Percentiles rank a stretch among this genome's conserved stretches.
Conservation (phyloP, 768 basidiomycete genomes). For the Panellus pusillus region DNA sequence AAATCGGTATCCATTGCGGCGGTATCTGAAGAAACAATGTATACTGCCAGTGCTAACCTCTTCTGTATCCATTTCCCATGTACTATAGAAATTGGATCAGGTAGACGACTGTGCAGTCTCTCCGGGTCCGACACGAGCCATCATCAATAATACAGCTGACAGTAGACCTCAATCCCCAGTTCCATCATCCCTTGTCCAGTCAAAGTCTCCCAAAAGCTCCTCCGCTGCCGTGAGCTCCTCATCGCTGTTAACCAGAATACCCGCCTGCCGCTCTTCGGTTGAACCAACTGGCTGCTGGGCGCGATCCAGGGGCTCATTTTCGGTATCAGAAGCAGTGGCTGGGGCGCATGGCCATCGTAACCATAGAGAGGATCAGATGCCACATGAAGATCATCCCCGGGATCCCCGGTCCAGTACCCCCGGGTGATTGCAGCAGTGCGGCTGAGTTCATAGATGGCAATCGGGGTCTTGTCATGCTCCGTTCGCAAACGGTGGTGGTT, state of each 20-base stretch:
- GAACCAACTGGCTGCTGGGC: background rate
- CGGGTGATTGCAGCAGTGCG: constrained; percentile 22
- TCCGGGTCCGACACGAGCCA: too few relatives aligned
- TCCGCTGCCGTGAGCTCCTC: background rate
- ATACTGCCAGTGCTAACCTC: too few relatives aligned
- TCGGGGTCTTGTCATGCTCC: constrained; percentile 19
- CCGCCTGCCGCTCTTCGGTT: background rate
- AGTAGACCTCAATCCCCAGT: background rate
- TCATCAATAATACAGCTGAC: too few relatives aligned
- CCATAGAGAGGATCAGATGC: constrained; percentile 10
- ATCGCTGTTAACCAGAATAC: background rate
- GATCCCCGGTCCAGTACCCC: constrained; percentile 27
- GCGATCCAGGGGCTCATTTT: background rate
- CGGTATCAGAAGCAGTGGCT: too few relatives aligned
- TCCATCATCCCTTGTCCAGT: too few relatives aligned
- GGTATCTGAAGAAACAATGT: too few relatives aligned
- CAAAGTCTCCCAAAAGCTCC: too few relatives aligned
- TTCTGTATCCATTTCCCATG: too few relatives aligned
- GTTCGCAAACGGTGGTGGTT: constrained; percentile 28
- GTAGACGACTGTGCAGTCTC: too few relatives aligned
- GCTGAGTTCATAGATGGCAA: constrained; percentile 27
- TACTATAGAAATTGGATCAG: too few relatives aligned
- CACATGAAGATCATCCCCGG: constrained; percentile 21
- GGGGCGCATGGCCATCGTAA: constrained; percentile 7
- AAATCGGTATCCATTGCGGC: too few relatives aligned